Percentiles rank a stretch among this genome's conserved stretches.
These are phyloP conservation scores for Naganishia sp. DNA, from an alignment of 1,284 basidiomycete species.

Conservation along the genomic window DNA sequence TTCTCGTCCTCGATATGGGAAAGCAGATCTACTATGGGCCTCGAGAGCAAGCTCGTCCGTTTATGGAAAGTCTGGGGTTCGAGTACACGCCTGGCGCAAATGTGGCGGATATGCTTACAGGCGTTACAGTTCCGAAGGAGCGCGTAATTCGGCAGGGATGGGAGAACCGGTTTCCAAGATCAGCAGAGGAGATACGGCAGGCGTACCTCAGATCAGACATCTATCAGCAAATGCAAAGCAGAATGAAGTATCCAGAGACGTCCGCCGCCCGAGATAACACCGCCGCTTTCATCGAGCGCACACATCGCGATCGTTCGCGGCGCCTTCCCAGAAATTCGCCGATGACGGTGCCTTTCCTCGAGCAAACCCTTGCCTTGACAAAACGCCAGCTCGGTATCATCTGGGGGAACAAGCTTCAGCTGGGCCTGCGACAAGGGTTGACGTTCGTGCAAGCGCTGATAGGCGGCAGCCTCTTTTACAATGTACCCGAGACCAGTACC, in stretches of 20 bases:
- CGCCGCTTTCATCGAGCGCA: constrained; percentile 64
- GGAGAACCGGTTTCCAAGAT: constrained; percentile 20
- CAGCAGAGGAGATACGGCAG: constrained; percentile 10
- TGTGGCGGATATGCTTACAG: constrained; percentile 59
- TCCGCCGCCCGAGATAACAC: constrained; percentile 73
- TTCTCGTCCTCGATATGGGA: constrained; percentile 74
- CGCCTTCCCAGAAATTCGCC: constrained; percentile 80
- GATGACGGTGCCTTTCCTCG: constrained; percentile 77
- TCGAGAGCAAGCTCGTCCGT: constrained; percentile 67
- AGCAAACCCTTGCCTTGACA: constrained; percentile 71
- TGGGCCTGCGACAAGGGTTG: constrained; percentile 68
- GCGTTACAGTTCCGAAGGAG: constrained; percentile 8
- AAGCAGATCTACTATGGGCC: constrained; percentile 80
- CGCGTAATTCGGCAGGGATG: constrained; percentile 8
- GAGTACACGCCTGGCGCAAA: constrained; percentile 57
- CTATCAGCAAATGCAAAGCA: constrained; percentile 17
- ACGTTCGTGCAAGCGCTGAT: constrained; percentile 64
- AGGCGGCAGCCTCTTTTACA: constrained; percentile 72
- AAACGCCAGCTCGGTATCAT: constrained; percentile 68
- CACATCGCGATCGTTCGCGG: constrained; percentile 65
- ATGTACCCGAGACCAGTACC: constrained; percentile 68
- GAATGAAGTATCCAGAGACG: constrained; percentile 62
- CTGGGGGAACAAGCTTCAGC: constrained; percentile 78
- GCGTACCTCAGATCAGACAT: constrained; percentile 19
- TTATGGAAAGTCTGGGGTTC: constrained; percentile 78